Conservation (phyloP, 768 basidiomycete genomes). For the Suillus subalutaceus region DNA sequence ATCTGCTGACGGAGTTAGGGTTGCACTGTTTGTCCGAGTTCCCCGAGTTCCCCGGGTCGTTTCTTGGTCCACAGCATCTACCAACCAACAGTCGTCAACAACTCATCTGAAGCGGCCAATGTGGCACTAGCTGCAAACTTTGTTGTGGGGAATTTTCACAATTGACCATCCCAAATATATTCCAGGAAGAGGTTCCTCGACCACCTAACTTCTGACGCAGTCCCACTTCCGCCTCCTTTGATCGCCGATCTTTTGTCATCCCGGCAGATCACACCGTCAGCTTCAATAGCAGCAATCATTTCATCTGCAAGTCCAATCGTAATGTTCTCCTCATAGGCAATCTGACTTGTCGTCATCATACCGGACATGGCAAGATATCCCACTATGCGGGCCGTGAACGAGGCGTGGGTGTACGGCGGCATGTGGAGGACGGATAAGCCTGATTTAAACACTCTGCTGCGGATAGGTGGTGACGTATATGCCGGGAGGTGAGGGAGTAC, state of each 20-base stretch:
- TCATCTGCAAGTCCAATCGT: slow-evolving; percentile 76
- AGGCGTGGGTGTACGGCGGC: slow-evolving; percentile 66
- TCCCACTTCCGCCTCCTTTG: slow-evolving; percentile 45
- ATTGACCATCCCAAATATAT: slow-evolving; percentile 79
- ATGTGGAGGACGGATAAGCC: slow-evolving; percentile 85
- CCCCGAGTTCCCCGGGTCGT: not conserved
- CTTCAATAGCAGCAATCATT: slow-evolving; percentile 77
- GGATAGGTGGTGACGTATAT: slow-evolving; percentile 70
- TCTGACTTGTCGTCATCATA: slow-evolving; percentile 62
- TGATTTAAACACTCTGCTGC: slow-evolving; percentile 66
- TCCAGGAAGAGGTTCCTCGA: slow-evolving; percentile 65
- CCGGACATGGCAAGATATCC: slow-evolving; percentile 53
- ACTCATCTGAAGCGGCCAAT: not conserved
- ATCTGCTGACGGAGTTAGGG: not conserved
- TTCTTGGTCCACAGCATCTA: not conserved
- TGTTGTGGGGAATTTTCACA: slow-evolving; percentile 10
- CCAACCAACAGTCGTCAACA: not conserved
- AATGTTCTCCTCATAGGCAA: slow-evolving; percentile 72
- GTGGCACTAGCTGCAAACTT: not conserved
- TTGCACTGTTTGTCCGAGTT: not conserved
- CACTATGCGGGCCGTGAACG: slow-evolving; percentile 71
- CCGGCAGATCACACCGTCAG: slow-evolving; percentile 68
- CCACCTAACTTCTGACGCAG: slow-evolving; percentile 69
- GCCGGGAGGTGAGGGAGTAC: slow-evolving; percentile 67
- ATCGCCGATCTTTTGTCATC: slow-evolving; percentile 59